Base-by-base conservation (phyloP, 1,284 basidiomycete species). In the Pisolithus thermaeus region DNA sequence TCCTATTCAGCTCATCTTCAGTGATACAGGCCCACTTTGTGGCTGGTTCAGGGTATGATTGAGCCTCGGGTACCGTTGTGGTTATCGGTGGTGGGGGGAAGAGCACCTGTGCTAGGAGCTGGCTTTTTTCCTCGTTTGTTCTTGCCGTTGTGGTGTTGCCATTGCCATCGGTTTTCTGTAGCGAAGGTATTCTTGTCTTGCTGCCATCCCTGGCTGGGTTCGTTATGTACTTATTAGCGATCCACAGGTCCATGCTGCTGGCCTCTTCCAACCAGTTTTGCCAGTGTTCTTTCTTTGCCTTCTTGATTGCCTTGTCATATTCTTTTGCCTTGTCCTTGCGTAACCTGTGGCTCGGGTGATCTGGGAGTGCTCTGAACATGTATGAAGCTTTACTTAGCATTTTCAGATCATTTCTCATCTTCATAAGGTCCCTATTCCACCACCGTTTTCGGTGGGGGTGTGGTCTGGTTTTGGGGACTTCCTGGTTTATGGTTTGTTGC, bases 201-300 rank as follows among this genome's bases (percentile, higher is more conserved):
- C 68, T 62, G 7, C 70, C 66, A 48, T 75, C 70, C 0, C 64
- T 53, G 0, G 60, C 37, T 1, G 62, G 59, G 0, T 35, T 45
- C 7, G 59, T 60, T 3, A 68, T 56, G 41, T 65, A 71, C n/a
- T 56, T 56, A 52, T 66, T 66, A 2, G 67, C 68, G 0, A 52
- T 65, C 68, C 70, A 77, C 0, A 74, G 52, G 6, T 58, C 58
- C 0, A 54, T 41, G 1, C 55, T 54, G 3, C 61, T 55, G 0
- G 65, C 52, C 0, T 61, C 54, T 30, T 70, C 67, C 0, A 75
- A 55, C 61, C 61, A 75, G 1, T 66, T 61, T 2, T 56, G 48
- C 70, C 70, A 72, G 55, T 67, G 65, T n/a, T 70, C 57, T 1
- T 54, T 53, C 47, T 73, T 76, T 0, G 61, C 58, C 6, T 46